A percentile compares a stretch with the other conserved stretches of the same genome.
Evolutionary conservation across 768 basidiomycete genomes (phyloP).

Genomic region (Boletus sp.): DNA sequence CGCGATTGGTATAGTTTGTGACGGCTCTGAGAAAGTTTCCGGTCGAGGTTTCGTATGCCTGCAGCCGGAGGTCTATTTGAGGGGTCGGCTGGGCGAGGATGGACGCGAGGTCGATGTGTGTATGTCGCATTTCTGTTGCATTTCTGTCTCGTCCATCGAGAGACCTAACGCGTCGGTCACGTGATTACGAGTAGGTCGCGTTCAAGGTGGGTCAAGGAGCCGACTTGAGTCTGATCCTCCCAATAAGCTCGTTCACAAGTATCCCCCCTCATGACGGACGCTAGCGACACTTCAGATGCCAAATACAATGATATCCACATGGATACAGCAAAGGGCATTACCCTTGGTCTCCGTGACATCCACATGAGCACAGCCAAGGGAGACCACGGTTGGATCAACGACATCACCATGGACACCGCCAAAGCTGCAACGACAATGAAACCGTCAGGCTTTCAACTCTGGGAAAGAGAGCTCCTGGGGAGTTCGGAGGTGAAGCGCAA

Average conservation of each 20-base stretch:
- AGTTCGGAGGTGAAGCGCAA: conserved; percentile 90
- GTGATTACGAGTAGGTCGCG: conserved; percentile 16
- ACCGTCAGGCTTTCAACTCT: conserved; percentile 54
- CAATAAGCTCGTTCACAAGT: neutral
- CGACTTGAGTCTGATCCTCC: too few relatives aligned
- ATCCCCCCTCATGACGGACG: conserved; percentile 11
- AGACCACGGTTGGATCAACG: conserved; percentile 42
- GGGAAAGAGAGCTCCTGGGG: conserved; percentile 85
- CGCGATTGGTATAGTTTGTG: conserved; percentile 66
- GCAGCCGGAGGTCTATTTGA: conserved; percentile 60
- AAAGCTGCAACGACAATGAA: conserved; percentile 48
- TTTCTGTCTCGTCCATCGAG: too few relatives aligned
- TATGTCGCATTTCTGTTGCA: conserved; percentile 24
- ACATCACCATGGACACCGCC: conserved; percentile 62
- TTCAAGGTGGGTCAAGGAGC: neutral
- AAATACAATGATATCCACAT: conserved; percentile 65
- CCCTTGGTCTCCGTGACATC: conserved; percentile 46
- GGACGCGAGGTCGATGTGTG: conserved; percentile 61
- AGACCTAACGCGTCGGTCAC: conserved; percentile 18
- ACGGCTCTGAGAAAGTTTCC: conserved; percentile 73
- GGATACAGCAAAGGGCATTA: conserved; percentile 71
- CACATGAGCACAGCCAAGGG: conserved; percentile 67
- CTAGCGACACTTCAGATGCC: conserved; percentile 15
- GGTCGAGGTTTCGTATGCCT: conserved; percentile 63
- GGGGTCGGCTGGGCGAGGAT: conserved; percentile 56